phyloP scores from a whole-genome alignment of 768 basidiomycete species.

The Boletus fagicola region DNA sequence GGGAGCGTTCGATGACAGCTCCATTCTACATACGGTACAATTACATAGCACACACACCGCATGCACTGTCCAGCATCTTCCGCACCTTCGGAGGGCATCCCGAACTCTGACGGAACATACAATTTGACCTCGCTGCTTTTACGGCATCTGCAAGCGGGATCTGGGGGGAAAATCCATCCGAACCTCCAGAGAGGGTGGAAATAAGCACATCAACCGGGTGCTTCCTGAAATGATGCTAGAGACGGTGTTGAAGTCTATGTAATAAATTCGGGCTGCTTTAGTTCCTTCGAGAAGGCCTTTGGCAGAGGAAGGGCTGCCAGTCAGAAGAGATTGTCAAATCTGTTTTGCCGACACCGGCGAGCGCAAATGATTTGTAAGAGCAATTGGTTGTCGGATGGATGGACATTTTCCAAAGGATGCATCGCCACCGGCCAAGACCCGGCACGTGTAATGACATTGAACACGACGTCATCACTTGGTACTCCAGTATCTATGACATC shows the following conservation, averaged over 20 bases:
- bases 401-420: background rate
- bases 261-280: too few species aligned
- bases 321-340: too few species aligned
- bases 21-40: too few species aligned
- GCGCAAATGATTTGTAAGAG: too few species aligned
- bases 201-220: background rate
- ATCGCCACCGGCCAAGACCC: background rate
- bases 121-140: background rate
- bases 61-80: background rate
- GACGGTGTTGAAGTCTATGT: background rate
- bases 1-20: too few species aligned
- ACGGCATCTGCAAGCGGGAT: background rate
- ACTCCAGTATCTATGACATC: conserved; percentile 4
- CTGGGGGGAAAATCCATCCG: background rate
- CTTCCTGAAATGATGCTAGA: background rate
- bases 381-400: too few species aligned
- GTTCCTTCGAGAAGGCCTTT: background rate
- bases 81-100: background rate
- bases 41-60: too few species aligned
- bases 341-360: too few species aligned
- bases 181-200: background rate
- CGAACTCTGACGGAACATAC: background rate
- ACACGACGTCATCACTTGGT: background rate
- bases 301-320: too few species aligned
- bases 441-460: background rate